Percentiles rank a stretch among this genome's conserved stretches.
These are phyloP conservation scores for Stellera chamaejasme DNA, from an alignment of 345 rosid species.

Conservation along the genomic window DNA sequence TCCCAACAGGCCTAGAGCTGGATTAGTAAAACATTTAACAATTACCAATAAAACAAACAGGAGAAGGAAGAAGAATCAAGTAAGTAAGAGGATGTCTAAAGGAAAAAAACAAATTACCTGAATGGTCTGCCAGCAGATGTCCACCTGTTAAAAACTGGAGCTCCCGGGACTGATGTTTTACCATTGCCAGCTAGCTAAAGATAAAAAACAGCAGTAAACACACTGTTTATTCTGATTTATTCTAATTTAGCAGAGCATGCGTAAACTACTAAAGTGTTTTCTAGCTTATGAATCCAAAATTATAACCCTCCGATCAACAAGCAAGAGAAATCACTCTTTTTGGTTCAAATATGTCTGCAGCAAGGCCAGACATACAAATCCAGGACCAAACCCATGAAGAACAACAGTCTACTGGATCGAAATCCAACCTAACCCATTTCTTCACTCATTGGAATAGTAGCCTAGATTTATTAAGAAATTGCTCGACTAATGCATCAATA, in stretches of 20 bases:
- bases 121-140: slow-evolving; percentile 41
- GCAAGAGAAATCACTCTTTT: background rate
- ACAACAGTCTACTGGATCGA: too few relatives aligned
- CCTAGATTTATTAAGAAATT: too few relatives aligned
- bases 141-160: slow-evolving; percentile 17
- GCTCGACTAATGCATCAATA: too few relatives aligned
- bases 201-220: background rate
- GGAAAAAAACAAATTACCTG: slow-evolving; percentile 27
- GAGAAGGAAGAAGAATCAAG: background rate
- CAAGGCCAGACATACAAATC: background rate
- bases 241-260: too few relatives aligned
- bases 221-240: too few relatives aligned
- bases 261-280: background rate
- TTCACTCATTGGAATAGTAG: too few relatives aligned
- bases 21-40: background rate
- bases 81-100: background rate
- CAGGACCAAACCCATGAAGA: background rate
- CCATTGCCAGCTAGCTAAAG: slow-evolving; percentile 36
- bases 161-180: slow-evolving; percentile 35
- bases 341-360: background rate
- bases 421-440: too few relatives aligned
- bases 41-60: background rate
- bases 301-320: background rate
- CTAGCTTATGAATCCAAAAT: background rate
- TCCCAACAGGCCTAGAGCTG: slow-evolving; percentile 33